Conservation (phyloP, 1,284 basidiomycete species). For the Clitocybe nebularis region DNA sequence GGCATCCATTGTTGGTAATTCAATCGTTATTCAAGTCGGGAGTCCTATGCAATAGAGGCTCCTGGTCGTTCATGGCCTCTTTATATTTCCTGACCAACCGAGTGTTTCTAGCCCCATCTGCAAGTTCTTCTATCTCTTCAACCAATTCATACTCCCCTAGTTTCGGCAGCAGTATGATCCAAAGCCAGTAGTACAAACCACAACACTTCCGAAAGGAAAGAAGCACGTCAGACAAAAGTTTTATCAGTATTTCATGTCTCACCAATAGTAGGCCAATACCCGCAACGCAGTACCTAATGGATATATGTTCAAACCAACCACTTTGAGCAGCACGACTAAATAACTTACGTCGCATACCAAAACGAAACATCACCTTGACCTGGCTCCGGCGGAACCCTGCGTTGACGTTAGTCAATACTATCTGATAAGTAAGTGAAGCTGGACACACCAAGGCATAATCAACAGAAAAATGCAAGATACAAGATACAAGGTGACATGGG, state of each 20-base stretch:
- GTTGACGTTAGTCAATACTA: background rate
- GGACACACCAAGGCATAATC: slow-evolving; percentile 26
- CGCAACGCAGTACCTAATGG: slow-evolving; percentile 24
- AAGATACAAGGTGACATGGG: slow-evolving; percentile 21
- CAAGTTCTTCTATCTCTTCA: slow-evolving; percentile 25
- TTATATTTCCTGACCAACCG: slow-evolving; percentile 27
- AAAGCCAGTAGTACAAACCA: slow-evolving; percentile 29
- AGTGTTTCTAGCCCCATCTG: slow-evolving; percentile 27
- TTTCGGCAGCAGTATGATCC: slow-evolving; percentile 28
- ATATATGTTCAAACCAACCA: background rate
- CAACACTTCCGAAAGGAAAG: slow-evolving; percentile 20
- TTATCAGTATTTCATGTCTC: slow-evolving; percentile 7
- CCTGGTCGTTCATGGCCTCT: slow-evolving; percentile 2
- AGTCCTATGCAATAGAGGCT: too few relatives aligned
- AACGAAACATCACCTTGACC: slow-evolving; percentile 28
- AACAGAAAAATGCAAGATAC: slow-evolving; percentile 23
- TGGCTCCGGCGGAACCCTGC: slow-evolving; percentile 26
- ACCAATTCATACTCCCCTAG: slow-evolving; percentile 28
- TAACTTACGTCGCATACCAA: slow-evolving; percentile 27
- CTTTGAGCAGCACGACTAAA: background rate
- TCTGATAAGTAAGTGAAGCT: too few relatives aligned
- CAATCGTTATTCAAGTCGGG: too few relatives aligned
- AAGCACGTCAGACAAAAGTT: background rate
- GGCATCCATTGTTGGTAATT: too few relatives aligned
- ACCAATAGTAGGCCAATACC: slow-evolving; percentile 25